Conservation (phyloP, 768 basidiomycete species). For the Xerocomus spinulosus region DNA sequence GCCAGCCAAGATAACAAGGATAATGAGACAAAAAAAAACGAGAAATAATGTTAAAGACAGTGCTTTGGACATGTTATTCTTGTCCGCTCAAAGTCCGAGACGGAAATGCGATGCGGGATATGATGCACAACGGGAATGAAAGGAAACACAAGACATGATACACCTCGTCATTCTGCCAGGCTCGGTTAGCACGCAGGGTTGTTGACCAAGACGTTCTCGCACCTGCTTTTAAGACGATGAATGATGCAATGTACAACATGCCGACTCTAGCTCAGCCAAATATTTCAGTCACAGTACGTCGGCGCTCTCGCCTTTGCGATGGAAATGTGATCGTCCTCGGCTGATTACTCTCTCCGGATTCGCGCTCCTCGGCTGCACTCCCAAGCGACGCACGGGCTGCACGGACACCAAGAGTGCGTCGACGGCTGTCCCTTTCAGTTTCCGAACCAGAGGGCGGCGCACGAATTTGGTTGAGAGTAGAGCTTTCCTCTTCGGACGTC, state of each 20-base stretch:
- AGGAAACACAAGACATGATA: slow-evolving; percentile 13
- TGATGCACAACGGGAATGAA: slow-evolving; percentile 18
- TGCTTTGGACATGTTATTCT: slow-evolving; percentile 12
- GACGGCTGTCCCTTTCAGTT: slow-evolving; percentile 44
- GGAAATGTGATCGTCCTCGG: slow-evolving; percentile 33
- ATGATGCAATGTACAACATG: slow-evolving; percentile 10
- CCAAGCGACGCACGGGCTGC: slow-evolving; percentile 47
- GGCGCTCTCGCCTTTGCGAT: slow-evolving; percentile 37
- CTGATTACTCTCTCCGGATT: slow-evolving; percentile 33
- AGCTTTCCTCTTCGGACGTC: slow-evolving; percentile 22
- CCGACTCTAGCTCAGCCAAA: slow-evolving; percentile 27
- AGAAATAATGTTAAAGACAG: slow-evolving; percentile 31
- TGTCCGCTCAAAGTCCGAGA: slow-evolving; percentile 21
- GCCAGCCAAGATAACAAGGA: slow-evolving; percentile 26
- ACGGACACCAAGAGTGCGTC: slow-evolving; percentile 35
- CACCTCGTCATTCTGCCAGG: slow-evolving; percentile 15
- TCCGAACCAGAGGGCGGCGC: slow-evolving; percentile 43
- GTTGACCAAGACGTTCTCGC: not conserved
- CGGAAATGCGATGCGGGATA: slow-evolving; percentile 22
- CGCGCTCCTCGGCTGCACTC: slow-evolving; percentile 25
- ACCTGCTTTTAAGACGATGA: slow-evolving; percentile 20
- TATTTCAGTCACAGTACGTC: slow-evolving; percentile 50
- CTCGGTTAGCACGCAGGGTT: not conserved
- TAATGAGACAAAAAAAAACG: slow-evolving; percentile 16
- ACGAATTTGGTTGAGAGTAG: slow-evolving; percentile 22